phyloP scores from a whole-genome alignment of 305 asterid genomes.

The Andrographis paniculata region DNA sequence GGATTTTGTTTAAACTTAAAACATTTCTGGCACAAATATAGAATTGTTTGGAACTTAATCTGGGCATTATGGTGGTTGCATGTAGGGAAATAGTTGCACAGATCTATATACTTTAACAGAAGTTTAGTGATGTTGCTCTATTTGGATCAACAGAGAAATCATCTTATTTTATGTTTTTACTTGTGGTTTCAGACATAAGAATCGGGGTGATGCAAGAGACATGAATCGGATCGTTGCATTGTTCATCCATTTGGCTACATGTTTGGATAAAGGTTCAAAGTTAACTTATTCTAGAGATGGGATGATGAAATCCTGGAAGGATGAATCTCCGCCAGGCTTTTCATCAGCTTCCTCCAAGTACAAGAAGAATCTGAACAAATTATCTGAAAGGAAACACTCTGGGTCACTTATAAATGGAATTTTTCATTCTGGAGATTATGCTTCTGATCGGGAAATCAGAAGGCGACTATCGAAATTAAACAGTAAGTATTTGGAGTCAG shows the following conservation, averaged over 20 bases:
- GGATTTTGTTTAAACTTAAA: background rate
- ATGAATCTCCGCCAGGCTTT: conserved; percentile 82
- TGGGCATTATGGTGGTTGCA: background rate
- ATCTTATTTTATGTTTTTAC: background rate
- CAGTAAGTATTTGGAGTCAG: conserved; percentile 67
- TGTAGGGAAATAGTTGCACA: background rate
- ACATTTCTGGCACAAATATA: too few species aligned
- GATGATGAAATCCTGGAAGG: conserved; percentile 51
- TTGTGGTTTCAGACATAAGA: conserved; percentile 46
- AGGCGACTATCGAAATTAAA: conserved; percentile 79
- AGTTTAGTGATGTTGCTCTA: background rate
- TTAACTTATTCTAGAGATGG: conserved; percentile 44
- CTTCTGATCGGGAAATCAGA: conserved; percentile 88
- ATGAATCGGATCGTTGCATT: conserved; percentile 58
- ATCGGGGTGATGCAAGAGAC: conserved; percentile 53
- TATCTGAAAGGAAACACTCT: conserved; percentile 55
- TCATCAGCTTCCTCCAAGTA: conserved; percentile 53
- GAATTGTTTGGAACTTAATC: background rate
- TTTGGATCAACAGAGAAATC: background rate
- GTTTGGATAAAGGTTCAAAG: conserved; percentile 71
- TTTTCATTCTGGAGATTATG: conserved; percentile 67
- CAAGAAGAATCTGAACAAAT: conserved; percentile 51
- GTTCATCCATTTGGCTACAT: conserved; percentile 75
- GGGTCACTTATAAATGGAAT: conserved; percentile 47
- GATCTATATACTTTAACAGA: background rate